Evolutionary conservation across 2,329 filamentous ascomycete genomes (phyloP), one percentile per base, ranked within the genome.

Genomic region (Xylaria sp.): DNA sequence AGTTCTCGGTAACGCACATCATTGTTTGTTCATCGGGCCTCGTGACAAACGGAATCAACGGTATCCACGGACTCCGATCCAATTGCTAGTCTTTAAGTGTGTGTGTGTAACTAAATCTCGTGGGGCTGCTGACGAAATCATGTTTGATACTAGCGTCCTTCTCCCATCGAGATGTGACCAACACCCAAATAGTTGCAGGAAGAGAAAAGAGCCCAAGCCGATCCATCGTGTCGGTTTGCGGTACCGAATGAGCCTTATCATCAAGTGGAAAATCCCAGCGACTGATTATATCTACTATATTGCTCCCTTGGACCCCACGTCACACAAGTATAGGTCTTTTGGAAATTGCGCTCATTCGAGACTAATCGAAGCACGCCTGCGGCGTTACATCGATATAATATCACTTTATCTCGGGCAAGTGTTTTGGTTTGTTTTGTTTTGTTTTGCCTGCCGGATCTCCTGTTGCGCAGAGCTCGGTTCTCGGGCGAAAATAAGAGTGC

Each of bases 261-360:
- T 31, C 15, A 60, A 56, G 60, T 67, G 65, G 65, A 67, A 67
- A 63, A 56, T 63, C 48, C 48, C 38, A 57, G 36, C 31, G 13
- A 36, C 9, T 11, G 56, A 26, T 44, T 44, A 26, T 56, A 26
- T 49, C 4, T 62, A 56, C 31, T 17, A 11, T 23, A 44, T 31
- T 6, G n/a, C 6, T 20, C 9, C 38, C 1, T 44, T 9, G 7
- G 46, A 40, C 40, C 48, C 28, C 54, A 54, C 31, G 60, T 67
- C 33, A 23, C 58, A 17, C 11, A 23, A 13, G 33, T 9, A 5
- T 20, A 10, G n/a, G 20, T 23, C 20, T 36, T 38, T 67, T 59
- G 59, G 33, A 56, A 59, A 57, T 67, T 66, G 36, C 20, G 5
- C 33, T 42, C 40, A 2, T 28, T 15, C 23, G 33, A 26, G n/a